Conservation (phyloP, 1,139 yeast genomes). For the Keqinozyma sinolaborantium region DNA sequence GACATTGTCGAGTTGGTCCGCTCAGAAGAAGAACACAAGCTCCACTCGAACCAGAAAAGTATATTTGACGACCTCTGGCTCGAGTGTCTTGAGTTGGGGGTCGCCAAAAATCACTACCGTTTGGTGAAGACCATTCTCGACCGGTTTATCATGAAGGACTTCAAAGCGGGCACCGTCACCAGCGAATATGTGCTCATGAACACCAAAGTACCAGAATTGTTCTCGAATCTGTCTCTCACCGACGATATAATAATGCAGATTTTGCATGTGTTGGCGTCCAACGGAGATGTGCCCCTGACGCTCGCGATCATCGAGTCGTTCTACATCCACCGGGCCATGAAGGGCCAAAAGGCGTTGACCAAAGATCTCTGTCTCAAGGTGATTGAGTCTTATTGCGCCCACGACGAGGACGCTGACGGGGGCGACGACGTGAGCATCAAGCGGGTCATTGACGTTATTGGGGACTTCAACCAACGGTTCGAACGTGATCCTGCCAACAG, state of each 20-base stretch:
- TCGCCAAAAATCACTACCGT: conserved; percentile 20
- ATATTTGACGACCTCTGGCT: conserved; percentile 18
- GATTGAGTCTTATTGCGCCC: conserved; percentile 34
- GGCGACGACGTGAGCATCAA: conserved; percentile 22
- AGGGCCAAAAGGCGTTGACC: conserved; percentile 31
- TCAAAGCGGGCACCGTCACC: conserved; percentile 15
- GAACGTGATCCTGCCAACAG: conserved; percentile 1
- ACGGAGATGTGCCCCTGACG: conserved; percentile 39
- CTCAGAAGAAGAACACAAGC: conserved; percentile 2
- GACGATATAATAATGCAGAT: conserved; percentile 14
- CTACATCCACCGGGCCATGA: conserved; percentile 27
- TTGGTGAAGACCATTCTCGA: conserved; percentile 28
- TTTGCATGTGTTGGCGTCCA: conserved; percentile 27
- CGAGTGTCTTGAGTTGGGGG: conserved; percentile 19
- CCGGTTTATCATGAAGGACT: conserved; percentile 26
- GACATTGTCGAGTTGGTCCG: conserved; percentile 11
- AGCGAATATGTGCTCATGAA: conserved; percentile 20
- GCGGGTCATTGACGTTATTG: conserved; percentile 29
- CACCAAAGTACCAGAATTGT: conserved; percentile 6
- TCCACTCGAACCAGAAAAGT: conserved; percentile 1
- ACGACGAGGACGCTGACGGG: conserved; percentile 1
- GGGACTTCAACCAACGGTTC: conserved; percentile 19
- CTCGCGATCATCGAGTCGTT: conserved; percentile 35
- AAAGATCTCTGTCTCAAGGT: conserved; percentile 31
- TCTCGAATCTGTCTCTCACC: conserved; percentile 6